A percentile compares a stretch with the other conserved stretches of the same genome.
Conservation (phyloP, 2,329 filamentous ascomycete species). For the Ophioceras dolichostomum region DNA sequence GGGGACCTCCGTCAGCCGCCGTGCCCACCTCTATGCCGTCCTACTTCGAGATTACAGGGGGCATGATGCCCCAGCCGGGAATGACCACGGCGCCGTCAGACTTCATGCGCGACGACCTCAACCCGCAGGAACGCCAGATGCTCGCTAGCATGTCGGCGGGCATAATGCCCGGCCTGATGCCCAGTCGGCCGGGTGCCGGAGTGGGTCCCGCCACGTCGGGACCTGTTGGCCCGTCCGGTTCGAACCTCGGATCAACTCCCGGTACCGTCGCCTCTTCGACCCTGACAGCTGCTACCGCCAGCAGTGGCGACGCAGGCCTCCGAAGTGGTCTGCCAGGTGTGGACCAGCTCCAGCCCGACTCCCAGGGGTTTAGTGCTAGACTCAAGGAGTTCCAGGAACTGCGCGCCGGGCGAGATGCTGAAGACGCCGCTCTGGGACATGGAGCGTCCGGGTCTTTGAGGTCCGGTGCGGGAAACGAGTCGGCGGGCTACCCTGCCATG, state of each 20-base stretch:
- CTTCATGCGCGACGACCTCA: conserved; percentile 56
- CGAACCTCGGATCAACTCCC: too few relatives aligned
- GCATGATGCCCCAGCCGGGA: conserved; percentile 20
- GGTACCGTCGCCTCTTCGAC: too few relatives aligned
- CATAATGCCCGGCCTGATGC: background rate
- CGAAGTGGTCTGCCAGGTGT: conserved; percentile 35
- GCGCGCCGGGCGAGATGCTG: conserved; percentile 57
- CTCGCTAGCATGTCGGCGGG: conserved; percentile 25
- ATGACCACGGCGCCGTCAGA: conserved; percentile 32
- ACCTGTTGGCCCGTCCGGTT: conserved; percentile 18
- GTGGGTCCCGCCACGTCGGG: conserved; percentile 9
- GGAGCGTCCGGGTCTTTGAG: too few relatives aligned
- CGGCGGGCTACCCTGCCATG: too few relatives aligned
- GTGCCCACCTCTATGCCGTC: background rate
- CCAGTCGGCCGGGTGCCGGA: background rate
- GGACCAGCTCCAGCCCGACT: conserved; percentile 38
- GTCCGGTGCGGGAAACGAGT: too few relatives aligned
- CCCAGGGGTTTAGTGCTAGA: conserved; percentile 54
- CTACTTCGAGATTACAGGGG: conserved; percentile 1
- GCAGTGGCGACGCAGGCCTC: conserved; percentile 21
- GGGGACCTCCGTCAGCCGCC: conserved; percentile 11
- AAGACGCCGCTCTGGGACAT: conserved; percentile 25
- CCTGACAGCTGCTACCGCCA: conserved; percentile 20
- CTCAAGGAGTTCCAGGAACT: conserved; percentile 75
- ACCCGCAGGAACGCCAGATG: conserved; percentile 38